These are phyloP conservation scores for Trypanosoma lewisi DNA, from an alignment of 208 protist species.

Conservation along the genomic window DNA sequence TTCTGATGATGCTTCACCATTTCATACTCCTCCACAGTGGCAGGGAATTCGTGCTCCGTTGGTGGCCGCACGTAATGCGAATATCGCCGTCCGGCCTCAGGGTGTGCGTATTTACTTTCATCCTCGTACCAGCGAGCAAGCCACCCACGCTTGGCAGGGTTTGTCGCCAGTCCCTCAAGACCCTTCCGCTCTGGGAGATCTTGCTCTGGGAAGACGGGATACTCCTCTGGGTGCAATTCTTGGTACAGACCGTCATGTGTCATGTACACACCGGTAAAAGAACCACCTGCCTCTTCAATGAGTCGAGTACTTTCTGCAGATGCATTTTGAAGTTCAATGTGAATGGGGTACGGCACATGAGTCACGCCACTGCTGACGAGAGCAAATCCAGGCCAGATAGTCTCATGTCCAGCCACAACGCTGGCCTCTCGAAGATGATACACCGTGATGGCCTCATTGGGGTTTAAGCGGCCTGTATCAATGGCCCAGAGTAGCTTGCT, in stretches of 20 bases:
- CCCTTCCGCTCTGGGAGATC: constrained; percentile 80
- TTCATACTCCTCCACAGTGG: constrained; percentile 86
- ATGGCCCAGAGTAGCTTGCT: constrained; percentile 87
- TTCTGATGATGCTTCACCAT: constrained; percentile 92
- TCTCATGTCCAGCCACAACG: constrained; percentile 70
- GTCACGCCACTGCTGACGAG: constrained; percentile 67
- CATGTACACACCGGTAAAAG: constrained; percentile 88
- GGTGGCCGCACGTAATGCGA: constrained; percentile 84
- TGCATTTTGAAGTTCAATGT: constrained; percentile 89
- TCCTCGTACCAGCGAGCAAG: constrained; percentile 88
- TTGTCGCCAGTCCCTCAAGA: constrained; percentile 71
- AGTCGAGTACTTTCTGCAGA: constrained; percentile 76
- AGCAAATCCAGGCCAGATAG: constrained; percentile 87
- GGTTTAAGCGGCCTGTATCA: constrained; percentile 82
- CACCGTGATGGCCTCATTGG: constrained; percentile 87
- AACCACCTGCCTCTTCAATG: constrained; percentile 85
- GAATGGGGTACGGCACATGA: constrained; percentile 73
- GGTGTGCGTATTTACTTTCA: constrained; percentile 85
- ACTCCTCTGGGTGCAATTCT: constrained; percentile 86
- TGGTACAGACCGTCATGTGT: constrained; percentile 89
- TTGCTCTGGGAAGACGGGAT: constrained; percentile 77
- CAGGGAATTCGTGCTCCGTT: constrained; percentile 78
- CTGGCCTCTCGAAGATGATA: constrained; percentile 75
- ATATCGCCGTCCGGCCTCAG: constrained; percentile 65
- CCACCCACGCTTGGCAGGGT: constrained; percentile 78